Base-by-base conservation (phyloP, 768 basidiomycete species). In the Scleroderma citrinum region DNA sequence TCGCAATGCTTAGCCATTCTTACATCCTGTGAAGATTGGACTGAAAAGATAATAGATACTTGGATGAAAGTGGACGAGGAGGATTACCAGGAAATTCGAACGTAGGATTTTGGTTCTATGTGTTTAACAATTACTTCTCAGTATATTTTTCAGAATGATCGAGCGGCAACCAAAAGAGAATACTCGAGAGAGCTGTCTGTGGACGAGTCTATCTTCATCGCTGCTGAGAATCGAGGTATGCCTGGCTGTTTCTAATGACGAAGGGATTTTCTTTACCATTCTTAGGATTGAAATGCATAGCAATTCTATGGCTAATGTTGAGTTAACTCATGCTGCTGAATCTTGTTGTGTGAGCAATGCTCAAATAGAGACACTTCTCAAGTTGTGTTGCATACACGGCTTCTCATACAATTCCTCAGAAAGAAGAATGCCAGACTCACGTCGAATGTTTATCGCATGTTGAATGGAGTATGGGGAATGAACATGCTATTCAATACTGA, bases 291-390 rank as follows among this genome's bases (percentile, higher is more conserved):
- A 58, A 54, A 34, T 63, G 66, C 38, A 56, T 63, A n/a, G 52
- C 55, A 19, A 57, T 63, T 36, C 47, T 65, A 26, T 55, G 66
- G 19, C 41, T 67, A n/a, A 52, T 66, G 14, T 50, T 63, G n/a
- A 62, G 59, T 0, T 66, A 23, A 53, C 56, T 17, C 48, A 53
- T 42, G 47, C 54, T 3, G 47, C 51, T 16, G 50, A 56, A 30
- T 48, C 51, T 31, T 56, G 54, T 19, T 48, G 57, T 34, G 31
- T 65, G 24, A 46, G 59, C n/a, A 56, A 60, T 39, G 56, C 50
- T n/a, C 60, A 59, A 32, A 31, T 67, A n/a, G 37, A 64, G 16
- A 61, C 60, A 16, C 50, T 67, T 1, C 57, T 67, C n/a, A n/a
- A n/a, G n/a, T 16, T 56, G 52, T 16, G 56, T 67, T 23, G 56